These are phyloP conservation scores for Letharia columbiana DNA, from an alignment of 495 filamentous ascomycete genomes.

Conservation along the genomic window DNA sequence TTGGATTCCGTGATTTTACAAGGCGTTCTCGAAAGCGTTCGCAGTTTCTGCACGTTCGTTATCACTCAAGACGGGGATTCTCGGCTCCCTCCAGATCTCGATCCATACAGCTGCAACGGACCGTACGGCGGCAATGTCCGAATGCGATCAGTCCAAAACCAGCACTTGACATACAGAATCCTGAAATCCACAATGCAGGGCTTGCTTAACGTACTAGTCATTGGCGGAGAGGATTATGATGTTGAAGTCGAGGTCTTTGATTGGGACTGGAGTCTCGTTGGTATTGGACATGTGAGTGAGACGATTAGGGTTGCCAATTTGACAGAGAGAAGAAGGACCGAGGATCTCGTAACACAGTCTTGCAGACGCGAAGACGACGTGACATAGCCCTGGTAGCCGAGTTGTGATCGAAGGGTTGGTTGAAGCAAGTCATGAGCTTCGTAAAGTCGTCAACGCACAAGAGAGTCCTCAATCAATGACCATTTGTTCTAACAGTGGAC, in stretches of 20 bases:
- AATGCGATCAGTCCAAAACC: background rate
- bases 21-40: background rate
- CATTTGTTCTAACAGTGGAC: background rate
- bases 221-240: background rate
- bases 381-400: background rate
- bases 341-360: background rate
- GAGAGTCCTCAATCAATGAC: background rate
- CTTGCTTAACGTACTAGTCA: constrained; percentile 1
- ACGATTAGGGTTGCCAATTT: background rate
- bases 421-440: background rate
- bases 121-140: background rate
- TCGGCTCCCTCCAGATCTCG: background rate
- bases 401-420: background rate
- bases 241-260: constrained; percentile 5
- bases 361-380: background rate
- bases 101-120: background rate
- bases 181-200: background rate
- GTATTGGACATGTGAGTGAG: background rate
- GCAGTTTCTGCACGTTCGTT: background rate
- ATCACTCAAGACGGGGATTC: background rate
- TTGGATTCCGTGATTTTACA: background rate
- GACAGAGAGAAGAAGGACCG: background rate
- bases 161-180: constrained; percentile 1
- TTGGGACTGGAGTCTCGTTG: background rate
- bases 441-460: background rate